Conservation (phyloP, 176 grass and related monocot genomes). For the Olyra latifolia region DNA sequence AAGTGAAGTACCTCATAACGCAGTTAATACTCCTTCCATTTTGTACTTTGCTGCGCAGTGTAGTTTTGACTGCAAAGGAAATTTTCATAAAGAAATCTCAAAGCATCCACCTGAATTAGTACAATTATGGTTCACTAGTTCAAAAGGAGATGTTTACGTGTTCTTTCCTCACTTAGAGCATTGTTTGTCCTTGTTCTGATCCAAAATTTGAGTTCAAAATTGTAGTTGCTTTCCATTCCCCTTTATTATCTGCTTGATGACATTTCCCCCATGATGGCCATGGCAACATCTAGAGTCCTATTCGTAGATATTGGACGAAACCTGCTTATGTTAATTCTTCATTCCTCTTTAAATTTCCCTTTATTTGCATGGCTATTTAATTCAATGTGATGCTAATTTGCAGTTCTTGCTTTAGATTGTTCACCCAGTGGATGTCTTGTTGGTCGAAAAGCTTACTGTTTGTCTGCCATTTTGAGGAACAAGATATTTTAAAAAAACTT, state of each 20-base stretch:
- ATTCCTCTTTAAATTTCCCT: not conserved
- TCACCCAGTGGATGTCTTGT: not conserved
- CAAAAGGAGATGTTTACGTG: not conserved
- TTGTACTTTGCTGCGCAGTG: not conserved
- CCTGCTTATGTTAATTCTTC: not conserved
- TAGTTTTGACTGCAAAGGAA: not conserved
- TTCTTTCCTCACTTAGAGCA: not conserved
- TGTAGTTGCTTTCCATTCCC: not conserved
- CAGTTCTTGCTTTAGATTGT: not conserved
- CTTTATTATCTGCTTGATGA: not conserved
- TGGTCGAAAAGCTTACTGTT: not conserved
- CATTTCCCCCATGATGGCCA: not conserved
- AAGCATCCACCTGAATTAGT: not conserved
- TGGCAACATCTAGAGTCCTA: not conserved
- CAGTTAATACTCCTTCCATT: slow-evolving; percentile 27
- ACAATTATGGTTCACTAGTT: not conserved
- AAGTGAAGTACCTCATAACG: slow-evolving; percentile 18
- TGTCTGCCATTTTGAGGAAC: not conserved
- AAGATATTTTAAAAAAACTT: not conserved
- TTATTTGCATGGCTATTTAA: not conserved
- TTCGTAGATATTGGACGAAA: not conserved
- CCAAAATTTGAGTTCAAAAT: not conserved
- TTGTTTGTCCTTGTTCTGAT: not conserved
- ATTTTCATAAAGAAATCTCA: not conserved
- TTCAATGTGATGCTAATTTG: not conserved